A percentile compares a stretch with the other conserved stretches of the same genome.
These are phyloP conservation scores for Cinchona pubescens DNA, from an alignment of 257 asterid species.

Conservation along the genomic window DNA sequence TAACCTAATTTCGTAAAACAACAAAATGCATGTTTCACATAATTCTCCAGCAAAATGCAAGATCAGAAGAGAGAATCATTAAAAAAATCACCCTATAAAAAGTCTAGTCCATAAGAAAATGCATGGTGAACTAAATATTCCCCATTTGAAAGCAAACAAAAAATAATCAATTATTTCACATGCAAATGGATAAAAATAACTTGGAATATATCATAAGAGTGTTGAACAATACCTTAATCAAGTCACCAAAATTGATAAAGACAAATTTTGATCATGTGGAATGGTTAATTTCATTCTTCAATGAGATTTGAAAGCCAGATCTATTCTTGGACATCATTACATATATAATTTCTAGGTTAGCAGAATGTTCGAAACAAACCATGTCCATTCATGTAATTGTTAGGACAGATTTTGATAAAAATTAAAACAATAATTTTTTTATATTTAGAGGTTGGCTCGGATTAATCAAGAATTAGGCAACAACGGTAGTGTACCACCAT, in stretches of 20 bases:
- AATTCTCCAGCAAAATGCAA: neutral
- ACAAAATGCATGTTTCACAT: conserved; percentile 1
- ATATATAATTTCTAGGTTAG: too few species aligned
- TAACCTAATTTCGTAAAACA: neutral
- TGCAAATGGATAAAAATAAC: neutral
- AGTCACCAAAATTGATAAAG: conserved; percentile 80
- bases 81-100: neutral
- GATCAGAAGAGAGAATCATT: neutral
- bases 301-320: conserved; percentile 63
- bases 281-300: conserved; percentile 65
- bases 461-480: too few species aligned
- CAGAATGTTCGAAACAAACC: too few species aligned
- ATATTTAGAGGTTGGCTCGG: too few species aligned
- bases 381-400: too few species aligned
- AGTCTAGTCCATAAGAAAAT: neutral
- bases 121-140: neutral
- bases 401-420: too few species aligned
- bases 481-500: too few species aligned
- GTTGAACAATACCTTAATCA: conserved; percentile 56
- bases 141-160: neutral
- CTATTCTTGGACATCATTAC: conserved; percentile 81
- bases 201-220: neutral
- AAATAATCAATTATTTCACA: neutral
- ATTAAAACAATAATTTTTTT: too few species aligned
- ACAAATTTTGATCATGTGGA: conserved; percentile 70